Evolutionary conservation across 441 rosid genomes (phyloP), one percentile per base, ranked within the genome.

Genomic region (Erodium chrysanthum): DNA sequence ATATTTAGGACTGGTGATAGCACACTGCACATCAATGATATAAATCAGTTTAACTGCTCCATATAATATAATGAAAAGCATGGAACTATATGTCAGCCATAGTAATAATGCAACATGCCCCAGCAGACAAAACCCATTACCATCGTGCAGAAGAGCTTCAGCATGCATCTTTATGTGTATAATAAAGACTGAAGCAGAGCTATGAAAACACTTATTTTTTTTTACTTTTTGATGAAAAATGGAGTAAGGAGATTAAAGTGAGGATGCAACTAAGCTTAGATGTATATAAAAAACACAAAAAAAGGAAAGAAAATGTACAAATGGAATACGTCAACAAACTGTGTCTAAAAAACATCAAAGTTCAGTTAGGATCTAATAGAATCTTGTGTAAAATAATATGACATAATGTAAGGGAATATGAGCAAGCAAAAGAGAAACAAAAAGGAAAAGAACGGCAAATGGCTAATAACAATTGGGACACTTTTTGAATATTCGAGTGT

Each of bases 1-100:
- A 96, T 92, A 84, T 96, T 96, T 68, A 96, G 78, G 78, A 92
- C 82, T 65, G 99, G 98, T 73, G 99, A 96, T 75, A 96, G 96
- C 65, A 96, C 98, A 76, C 99, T 96, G 95, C 67, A 73, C 60
- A 77, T 48, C 15, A 58, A 77, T 52, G 70, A 68, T 67, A 37
- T 22, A 44, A 74, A 79, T 74, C 68, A 78, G 72, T 70, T 75
- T 66, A 70, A 69, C 71, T 22, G 69, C 68, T 71, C 69, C 35
- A 66, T 69, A 20, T 64, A 60, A 66, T 69, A 20, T 64, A 60
- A 40, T 79, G 52, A 70, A 71, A 68, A 60, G 23, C 46, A 69
- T 46, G 61, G 44, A 44, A 66, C 18, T 29, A 29, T 22, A 60
- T 23, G 44, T 12, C 37, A 58, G 50, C 15, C 44, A 76, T 62